phyloP scores from a whole-genome alignment of 2,329 filamentous ascomycete genomes.

The Aspergillus proliferans region DNA sequence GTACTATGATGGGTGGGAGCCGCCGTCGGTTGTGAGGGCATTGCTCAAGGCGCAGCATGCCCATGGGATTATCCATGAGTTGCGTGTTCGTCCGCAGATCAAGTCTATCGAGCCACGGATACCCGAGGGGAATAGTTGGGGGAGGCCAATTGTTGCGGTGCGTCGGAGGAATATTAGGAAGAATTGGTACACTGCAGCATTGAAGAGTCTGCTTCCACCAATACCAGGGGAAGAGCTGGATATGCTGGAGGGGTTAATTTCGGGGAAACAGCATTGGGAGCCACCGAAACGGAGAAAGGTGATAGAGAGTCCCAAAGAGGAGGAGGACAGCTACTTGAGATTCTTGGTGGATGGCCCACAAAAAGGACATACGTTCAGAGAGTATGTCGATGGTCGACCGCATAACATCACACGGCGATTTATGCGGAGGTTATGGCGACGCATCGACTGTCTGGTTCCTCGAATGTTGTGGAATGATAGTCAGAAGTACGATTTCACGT shows the following conservation, averaged over 20 bases:
- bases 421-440: conserved; percentile 34
- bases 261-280: conserved; percentile 26
- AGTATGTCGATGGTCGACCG: conserved; percentile 31
- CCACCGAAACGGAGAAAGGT: conserved; percentile 21
- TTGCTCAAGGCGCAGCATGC: conserved; percentile 31
- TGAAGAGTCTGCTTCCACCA: conserved; percentile 32
- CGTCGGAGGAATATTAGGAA: conserved; percentile 31
- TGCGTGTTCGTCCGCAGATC: conserved; percentile 17
- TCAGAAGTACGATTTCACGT: conserved; percentile 22
- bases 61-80: conserved; percentile 19
- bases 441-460: conserved; percentile 29
- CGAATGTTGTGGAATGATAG: conserved; percentile 18
- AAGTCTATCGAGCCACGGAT: conserved; percentile 24
- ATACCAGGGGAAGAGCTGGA: conserved; percentile 32
- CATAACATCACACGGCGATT: conserved; percentile 35
- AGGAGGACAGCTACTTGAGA: conserved; percentile 13
- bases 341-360: conserved; percentile 32
- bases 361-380: conserved; percentile 29
- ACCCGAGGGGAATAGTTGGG: conserved; percentile 33
- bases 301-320: background rate
- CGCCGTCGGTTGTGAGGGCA: conserved; percentile 23
- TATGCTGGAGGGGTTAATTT: conserved; percentile 28
- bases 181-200: conserved; percentile 31
- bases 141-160: conserved; percentile 20
- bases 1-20: conserved; percentile 30